phyloP scores from a whole-genome alignment of 371 early-diverging fungal genomes.

The Apophysomyces variabilis region DNA sequence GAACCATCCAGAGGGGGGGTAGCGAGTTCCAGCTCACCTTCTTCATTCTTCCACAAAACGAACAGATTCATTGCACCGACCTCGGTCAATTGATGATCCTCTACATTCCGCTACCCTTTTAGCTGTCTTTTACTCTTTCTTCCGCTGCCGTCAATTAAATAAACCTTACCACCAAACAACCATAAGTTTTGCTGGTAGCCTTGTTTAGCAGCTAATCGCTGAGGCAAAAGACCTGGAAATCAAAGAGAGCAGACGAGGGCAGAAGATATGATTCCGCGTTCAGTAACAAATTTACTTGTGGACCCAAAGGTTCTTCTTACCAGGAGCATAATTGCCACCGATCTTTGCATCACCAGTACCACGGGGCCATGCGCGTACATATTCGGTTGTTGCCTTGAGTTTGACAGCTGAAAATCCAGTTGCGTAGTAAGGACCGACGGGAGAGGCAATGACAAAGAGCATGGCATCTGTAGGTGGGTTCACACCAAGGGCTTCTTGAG shows the following conservation, averaged over 20 bases:
- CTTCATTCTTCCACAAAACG: constrained; percentile 78
- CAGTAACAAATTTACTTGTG: no score
- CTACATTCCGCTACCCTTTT: constrained; percentile 8
- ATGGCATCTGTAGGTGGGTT: constrained; percentile 76
- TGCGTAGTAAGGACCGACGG: constrained; percentile 97
- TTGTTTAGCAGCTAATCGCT: constrained; percentile 81
- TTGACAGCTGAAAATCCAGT: constrained; percentile 91
- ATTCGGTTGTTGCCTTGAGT: constrained; percentile 82
- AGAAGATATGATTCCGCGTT: no score
- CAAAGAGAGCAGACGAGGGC: background rate
- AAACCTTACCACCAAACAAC: constrained; percentile 77
- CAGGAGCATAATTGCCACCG: constrained; percentile 83
- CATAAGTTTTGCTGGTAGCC: constrained; percentile 96
- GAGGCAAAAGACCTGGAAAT: constrained; percentile 75
- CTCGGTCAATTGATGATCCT: constrained; percentile 87
- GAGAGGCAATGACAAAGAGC: constrained; percentile 90
- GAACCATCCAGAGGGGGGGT: constrained; percentile 96
- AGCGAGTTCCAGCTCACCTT: constrained; percentile 82
- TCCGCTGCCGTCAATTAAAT: background rate
- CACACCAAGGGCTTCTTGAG: constrained; percentile 82
- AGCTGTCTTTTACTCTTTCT: background rate
- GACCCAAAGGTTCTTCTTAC: constrained; percentile 20
- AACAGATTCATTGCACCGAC: constrained; percentile 98
- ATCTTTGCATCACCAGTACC: constrained; percentile 95
- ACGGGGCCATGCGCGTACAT: constrained; percentile 96